Evolutionary conservation across 148 eudicot species (phyloP).

Genomic region (Rhododendron williamsianum): DNA sequence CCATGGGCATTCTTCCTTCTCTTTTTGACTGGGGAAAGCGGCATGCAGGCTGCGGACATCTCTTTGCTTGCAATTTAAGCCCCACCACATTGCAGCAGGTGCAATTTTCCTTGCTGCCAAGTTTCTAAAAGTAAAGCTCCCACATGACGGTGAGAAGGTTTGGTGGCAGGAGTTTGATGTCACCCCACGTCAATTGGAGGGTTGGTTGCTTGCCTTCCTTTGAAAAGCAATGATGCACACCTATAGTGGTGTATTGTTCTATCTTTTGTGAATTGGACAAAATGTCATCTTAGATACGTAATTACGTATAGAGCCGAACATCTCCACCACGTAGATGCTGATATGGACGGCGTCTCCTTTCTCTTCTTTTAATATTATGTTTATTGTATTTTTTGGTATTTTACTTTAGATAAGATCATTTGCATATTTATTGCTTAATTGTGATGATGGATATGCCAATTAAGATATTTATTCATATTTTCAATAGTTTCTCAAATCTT

Average conservation of each 20-base stretch:
- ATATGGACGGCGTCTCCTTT: background rate
- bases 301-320: background rate
- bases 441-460: background rate
- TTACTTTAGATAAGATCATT: background rate
- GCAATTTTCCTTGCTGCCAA: slow-evolving; percentile 99
- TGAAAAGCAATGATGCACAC: background rate
- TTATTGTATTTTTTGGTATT: background rate
- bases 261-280: background rate
- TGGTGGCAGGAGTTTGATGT: slow-evolving; percentile 99
- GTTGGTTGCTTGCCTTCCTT: slow-evolving; percentile 50
- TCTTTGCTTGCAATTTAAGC: slow-evolving; percentile 94
- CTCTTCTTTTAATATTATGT: background rate
- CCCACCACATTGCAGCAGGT: slow-evolving; percentile 99
- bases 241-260: background rate
- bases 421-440: background rate
- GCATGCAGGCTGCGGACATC: slow-evolving; percentile 99
- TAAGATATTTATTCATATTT: background rate
- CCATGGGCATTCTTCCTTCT: slow-evolving; percentile 33
- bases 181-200: slow-evolving; percentile 98
- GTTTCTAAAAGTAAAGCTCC: slow-evolving; percentile 97
- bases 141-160: slow-evolving; percentile 92
- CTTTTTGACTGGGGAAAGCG: slow-evolving; percentile 58
- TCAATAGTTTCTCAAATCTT: background rate
- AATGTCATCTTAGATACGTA: background rate
- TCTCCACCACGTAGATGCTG: background rate